phyloP scores from a whole-genome alignment of 2,329 filamentous ascomycete species.

The Immersiporthe knoxdaviesiana region DNA sequence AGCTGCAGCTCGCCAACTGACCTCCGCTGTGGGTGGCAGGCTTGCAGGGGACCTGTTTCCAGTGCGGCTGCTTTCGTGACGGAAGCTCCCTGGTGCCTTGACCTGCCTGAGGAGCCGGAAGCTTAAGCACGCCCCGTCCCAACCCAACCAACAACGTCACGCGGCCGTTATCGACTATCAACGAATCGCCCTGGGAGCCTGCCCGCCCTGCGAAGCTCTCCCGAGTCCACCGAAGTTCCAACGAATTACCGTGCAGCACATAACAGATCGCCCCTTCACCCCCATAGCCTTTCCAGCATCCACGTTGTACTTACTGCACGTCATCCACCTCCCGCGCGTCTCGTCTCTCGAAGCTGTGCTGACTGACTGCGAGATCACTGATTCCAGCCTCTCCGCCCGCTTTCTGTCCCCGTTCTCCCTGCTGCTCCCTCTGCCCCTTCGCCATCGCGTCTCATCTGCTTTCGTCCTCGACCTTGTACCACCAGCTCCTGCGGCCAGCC shows the following conservation, averaged over 20 bases:
- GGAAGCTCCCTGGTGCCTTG: conserved; percentile 29
- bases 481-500: conserved; percentile 10
- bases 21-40: not conserved
- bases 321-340: not conserved
- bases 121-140: not conserved
- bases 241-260: not conserved
- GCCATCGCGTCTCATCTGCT: not conserved
- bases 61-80: conserved; percentile 21
- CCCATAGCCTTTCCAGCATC: not conserved
- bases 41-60: conserved; percentile 10
- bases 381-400: not conserved
- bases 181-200: not conserved
- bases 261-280: not conserved
- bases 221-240: not conserved
- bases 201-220: conserved; percentile 11
- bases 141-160: conserved; percentile 19
- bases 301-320: not conserved
- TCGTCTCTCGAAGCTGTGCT: not conserved
- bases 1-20: conserved; percentile 10
- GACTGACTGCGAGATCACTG: not conserved
- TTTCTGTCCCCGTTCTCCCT: not conserved
- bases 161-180: conserved; percentile 5
- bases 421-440: not conserved
- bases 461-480: conserved; percentile 14
- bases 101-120: conserved; percentile 3